Evolutionary conservation across 345 rosid genomes (phyloP).

Genomic region (Crucihimalaya himalaica): DNA sequence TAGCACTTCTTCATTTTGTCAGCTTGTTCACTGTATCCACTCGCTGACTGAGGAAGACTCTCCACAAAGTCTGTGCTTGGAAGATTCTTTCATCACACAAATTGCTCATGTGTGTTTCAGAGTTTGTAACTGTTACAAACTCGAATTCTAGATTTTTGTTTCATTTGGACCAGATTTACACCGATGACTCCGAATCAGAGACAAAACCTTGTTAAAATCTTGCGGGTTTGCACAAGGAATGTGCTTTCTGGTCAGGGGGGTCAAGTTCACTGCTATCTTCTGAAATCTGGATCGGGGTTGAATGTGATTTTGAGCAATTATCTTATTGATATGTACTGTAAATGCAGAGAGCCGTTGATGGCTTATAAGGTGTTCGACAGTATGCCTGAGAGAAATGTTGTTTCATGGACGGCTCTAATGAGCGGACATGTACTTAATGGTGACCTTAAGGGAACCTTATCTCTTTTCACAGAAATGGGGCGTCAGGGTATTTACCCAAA

Average conservation of each 20-base stretch:
- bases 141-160: not conserved
- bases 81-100: not conserved
- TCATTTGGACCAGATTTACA: not conserved
- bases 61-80: not conserved
- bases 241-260: conserved; percentile 54
- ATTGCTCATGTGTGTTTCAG: not conserved
- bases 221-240: conserved; percentile 56
- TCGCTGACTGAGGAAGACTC: not conserved
- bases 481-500: conserved; percentile 53
- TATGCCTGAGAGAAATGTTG: conserved; percentile 69
- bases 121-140: not conserved
- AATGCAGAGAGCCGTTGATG: conserved; percentile 49
- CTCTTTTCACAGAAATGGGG: conserved; percentile 52
- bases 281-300: conserved; percentile 45
- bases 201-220: conserved; percentile 52
- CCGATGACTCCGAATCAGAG: conserved; percentile 41
- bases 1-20: not conserved
- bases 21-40: not conserved
- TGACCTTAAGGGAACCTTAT: conserved; percentile 47
- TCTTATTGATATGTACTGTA: conserved; percentile 61
- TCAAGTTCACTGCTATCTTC: conserved; percentile 56
- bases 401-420: conserved; percentile 90
- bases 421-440: conserved; percentile 60
- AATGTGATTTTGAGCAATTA: conserved; percentile 56
- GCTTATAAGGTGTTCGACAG: conserved; percentile 65